Evolutionary conservation across 73 alveolate species (phyloP).

Genomic region (Stentor roeselii): DNA sequence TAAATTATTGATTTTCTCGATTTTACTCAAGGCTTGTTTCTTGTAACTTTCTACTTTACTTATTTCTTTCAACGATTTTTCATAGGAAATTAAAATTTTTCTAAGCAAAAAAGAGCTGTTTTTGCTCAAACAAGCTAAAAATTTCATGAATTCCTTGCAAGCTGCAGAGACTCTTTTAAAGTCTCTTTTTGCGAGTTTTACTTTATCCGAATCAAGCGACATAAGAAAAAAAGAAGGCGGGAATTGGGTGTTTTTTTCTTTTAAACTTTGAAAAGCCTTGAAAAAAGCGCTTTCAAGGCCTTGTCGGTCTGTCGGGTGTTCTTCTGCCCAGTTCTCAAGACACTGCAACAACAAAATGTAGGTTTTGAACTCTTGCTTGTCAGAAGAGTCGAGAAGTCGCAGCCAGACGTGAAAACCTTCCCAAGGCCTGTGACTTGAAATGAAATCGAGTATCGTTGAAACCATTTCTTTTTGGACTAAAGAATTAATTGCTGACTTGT

Average conservation of each 20-base stretch:
- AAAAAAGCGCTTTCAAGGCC: neutral
- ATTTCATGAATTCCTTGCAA: neutral
- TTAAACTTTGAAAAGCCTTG: neutral
- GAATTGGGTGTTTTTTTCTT: neutral
- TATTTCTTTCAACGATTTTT: neutral
- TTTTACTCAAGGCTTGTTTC: no score
- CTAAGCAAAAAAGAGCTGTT: neutral
- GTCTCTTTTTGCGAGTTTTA: neutral
- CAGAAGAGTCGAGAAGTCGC: neutral
- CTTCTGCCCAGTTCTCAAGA: slow-evolving; percentile 14
- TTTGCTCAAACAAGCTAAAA: neutral
- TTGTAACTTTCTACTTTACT: neutral
- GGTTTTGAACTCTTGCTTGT: neutral
- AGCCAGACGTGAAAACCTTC: neutral
- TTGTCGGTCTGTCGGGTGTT: neutral
- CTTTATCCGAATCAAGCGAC: neutral
- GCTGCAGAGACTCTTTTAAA: neutral
- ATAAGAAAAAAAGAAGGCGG: slow-evolving; percentile 2
- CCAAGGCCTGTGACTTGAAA: neutral
- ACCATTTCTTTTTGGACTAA: neutral
- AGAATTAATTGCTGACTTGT: neutral
- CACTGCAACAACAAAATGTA: neutral
- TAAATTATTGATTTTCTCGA: no score
- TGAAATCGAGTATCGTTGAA: neutral
- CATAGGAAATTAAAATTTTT: neutral